phyloP scores from a whole-genome alignment of 2,329 filamentous ascomycete species.

The Cytospora mali region DNA sequence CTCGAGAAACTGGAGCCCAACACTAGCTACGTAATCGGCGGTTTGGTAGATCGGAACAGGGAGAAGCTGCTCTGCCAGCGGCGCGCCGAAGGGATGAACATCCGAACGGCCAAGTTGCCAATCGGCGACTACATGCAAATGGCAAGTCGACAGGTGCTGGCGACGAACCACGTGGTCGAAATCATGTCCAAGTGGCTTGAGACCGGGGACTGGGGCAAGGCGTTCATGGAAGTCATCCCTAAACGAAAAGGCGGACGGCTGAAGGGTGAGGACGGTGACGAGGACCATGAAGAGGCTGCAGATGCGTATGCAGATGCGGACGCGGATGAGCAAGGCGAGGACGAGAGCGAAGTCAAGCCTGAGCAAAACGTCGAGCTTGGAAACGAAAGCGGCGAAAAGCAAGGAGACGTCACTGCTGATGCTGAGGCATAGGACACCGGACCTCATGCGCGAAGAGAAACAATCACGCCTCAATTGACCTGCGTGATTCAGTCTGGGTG shows the following conservation, averaged over 20 bases:
- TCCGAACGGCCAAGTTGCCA: constrained; percentile 87
- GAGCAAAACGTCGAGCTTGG: constrained; percentile 7
- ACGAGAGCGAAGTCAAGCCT: constrained; percentile 20
- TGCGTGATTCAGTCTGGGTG: background rate
- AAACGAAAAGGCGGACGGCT: constrained; percentile 83
- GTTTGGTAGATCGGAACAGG: constrained; percentile 92
- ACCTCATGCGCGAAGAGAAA: too few species aligned
- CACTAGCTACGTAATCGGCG: constrained; percentile 90
- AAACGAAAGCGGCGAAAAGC: background rate
- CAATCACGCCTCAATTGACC: background rate
- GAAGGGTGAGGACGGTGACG: constrained; percentile 44
- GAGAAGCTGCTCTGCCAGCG: constrained; percentile 94
- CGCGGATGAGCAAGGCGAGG: constrained; percentile 5
- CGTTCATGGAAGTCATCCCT: constrained; percentile 86
- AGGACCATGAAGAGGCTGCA: constrained; percentile 21
- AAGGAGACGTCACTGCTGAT: background rate
- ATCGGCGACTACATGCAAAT: constrained; percentile 96
- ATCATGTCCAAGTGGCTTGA: constrained; percentile 96
- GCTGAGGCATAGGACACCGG: background rate
- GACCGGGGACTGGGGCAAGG: constrained; percentile 85
- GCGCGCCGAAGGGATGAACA: constrained; percentile 70
- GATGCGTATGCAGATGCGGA: constrained; percentile 6
- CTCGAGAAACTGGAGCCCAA: constrained; percentile 82
- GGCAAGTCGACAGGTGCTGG: constrained; percentile 80
- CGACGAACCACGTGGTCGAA: constrained; percentile 95